These are phyloP conservation scores for Aspergillus eucalypticola DNA, from an alignment of 2,329 filamentous ascomycete species.

Conservation along the genomic window DNA sequence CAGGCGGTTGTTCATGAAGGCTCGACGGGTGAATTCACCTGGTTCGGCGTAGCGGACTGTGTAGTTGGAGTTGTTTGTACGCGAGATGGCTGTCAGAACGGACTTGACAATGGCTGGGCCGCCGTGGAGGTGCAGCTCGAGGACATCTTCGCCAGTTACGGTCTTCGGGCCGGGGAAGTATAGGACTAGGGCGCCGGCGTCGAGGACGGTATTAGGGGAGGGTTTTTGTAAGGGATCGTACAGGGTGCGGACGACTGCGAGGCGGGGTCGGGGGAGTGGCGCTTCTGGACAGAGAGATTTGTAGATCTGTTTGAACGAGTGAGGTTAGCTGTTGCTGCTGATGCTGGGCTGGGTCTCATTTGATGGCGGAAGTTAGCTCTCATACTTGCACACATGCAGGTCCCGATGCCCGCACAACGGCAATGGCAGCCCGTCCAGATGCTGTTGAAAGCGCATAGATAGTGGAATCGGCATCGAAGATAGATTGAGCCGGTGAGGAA, in stretches of 20 bases:
- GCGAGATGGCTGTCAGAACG: slow-evolving; percentile 74
- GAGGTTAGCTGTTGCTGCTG: neutral
- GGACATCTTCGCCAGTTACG: slow-evolving; percentile 86
- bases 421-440: slow-evolving; percentile 82
- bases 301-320: slow-evolving; percentile 59
- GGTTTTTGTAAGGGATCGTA: slow-evolving; percentile 56
- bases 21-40: slow-evolving; percentile 90
- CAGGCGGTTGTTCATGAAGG: slow-evolving; percentile 82
- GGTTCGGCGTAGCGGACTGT: slow-evolving; percentile 84
- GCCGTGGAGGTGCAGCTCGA: slow-evolving; percentile 94
- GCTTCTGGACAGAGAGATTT: slow-evolving; percentile 60
- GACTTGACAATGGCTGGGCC: slow-evolving; percentile 86
- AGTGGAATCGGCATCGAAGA: slow-evolving; percentile 52
- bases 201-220: slow-evolving; percentile 55
- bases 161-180: slow-evolving; percentile 80
- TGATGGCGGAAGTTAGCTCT: neutral
- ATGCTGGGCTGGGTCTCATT: neutral
- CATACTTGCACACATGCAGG: slow-evolving; percentile 62
- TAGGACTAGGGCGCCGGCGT: slow-evolving; percentile 76
- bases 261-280: slow-evolving; percentile 58
- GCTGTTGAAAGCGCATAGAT: slow-evolving; percentile 93
- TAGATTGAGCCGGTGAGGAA: slow-evolving; percentile 15
- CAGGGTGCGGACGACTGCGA: slow-evolving; percentile 73
- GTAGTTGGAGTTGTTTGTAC: slow-evolving; percentile 24
- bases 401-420: slow-evolving; percentile 84